These are phyloP conservation scores for Helenozyma rhizophorensis DNA, from an alignment of 805 yeast genomes.

Conservation along the genomic window DNA sequence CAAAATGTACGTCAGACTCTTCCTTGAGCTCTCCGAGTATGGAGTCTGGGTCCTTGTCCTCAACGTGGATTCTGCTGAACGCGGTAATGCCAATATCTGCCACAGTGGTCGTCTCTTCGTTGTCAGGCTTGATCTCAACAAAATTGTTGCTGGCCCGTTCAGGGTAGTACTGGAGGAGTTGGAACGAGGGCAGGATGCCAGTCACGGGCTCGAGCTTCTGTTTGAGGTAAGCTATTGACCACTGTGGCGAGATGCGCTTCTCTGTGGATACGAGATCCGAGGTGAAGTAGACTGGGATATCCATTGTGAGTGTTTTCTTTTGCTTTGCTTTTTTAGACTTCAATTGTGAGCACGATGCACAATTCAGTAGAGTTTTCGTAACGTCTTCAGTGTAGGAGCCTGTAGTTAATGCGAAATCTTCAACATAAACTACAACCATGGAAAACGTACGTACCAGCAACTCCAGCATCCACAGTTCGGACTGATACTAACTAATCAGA, in stretches of 20 bases:
- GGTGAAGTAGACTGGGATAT: slow-evolving; percentile 54
- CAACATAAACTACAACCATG: slow-evolving; percentile 4
- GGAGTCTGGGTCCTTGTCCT: slow-evolving; percentile 51
- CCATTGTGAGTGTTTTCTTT: slow-evolving; percentile 8
- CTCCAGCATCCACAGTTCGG: background rate
- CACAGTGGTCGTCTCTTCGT: slow-evolving; percentile 17
- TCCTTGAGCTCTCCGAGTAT: slow-evolving; percentile 36
- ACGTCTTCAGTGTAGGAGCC: too few species aligned
- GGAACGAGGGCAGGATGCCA: slow-evolving; percentile 63
- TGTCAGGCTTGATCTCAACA: slow-evolving; percentile 20
- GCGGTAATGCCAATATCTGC: slow-evolving; percentile 28
- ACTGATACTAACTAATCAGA: slow-evolving; percentile 11
- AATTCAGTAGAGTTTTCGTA: too few species aligned
- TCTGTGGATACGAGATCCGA: slow-evolving; percentile 69
- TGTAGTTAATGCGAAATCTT: slow-evolving; percentile 1
- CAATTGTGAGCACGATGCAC: too few species aligned
- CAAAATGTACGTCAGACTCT: slow-evolving; percentile 33
- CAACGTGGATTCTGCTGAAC: slow-evolving; percentile 52
- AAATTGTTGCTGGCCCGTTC: slow-evolving; percentile 33
- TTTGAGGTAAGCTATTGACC: slow-evolving; percentile 55
- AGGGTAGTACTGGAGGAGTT: slow-evolving; percentile 45
- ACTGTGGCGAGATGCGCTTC: slow-evolving; percentile 56
- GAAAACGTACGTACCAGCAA: slow-evolving; percentile 13
- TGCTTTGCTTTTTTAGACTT: background rate
- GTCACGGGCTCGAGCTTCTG: slow-evolving; percentile 61